Percentiles rank a stretch among this genome's conserved stretches.
These are phyloP conservation scores for Beauveria sp. DNA, from an alignment of 2,329 filamentous ascomycete genomes.

Conservation along the genomic window DNA sequence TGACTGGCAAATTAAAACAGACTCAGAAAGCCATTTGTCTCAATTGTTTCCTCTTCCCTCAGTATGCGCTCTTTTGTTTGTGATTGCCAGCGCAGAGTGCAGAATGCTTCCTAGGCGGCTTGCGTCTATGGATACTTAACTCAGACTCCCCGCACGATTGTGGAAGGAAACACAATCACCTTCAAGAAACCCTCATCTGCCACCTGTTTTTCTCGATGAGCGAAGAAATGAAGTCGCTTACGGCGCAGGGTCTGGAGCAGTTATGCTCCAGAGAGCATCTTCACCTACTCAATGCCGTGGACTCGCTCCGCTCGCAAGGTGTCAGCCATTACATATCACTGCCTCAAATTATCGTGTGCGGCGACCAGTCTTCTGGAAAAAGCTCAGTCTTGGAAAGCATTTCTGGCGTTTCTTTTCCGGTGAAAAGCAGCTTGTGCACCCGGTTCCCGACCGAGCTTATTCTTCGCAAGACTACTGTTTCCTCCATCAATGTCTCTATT, in stretches of 20 bases:
- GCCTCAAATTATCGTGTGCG: slow-evolving; percentile 46
- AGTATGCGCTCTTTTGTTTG: background rate
- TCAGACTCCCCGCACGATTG: background rate
- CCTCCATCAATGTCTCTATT: slow-evolving; percentile 19
- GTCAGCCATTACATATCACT: slow-evolving; percentile 29
- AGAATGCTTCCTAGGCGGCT: background rate
- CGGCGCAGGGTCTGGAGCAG: background rate
- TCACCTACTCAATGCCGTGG: slow-evolving; percentile 28
- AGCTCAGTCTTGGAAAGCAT: slow-evolving; percentile 51
- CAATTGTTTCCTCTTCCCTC: background rate
- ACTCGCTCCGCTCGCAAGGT: slow-evolving; percentile 27
- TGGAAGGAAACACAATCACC: background rate
- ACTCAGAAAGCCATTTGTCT: background rate
- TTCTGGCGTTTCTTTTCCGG: slow-evolving; percentile 45
- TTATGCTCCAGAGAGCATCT: slow-evolving; percentile 12
- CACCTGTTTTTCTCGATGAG: background rate
- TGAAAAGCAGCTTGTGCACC: slow-evolving; percentile 45
- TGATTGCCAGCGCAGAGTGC: background rate
- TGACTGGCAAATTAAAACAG: background rate
- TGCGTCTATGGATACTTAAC: background rate
- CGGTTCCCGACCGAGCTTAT: slow-evolving; percentile 49
- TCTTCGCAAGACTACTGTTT: slow-evolving; percentile 22
- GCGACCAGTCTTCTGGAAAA: slow-evolving; percentile 49
- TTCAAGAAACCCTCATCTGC: background rate
- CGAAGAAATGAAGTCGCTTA: background rate